Conservation (phyloP, 495 filamentous ascomycete genomes). For the Chaetomium tenue region DNA sequence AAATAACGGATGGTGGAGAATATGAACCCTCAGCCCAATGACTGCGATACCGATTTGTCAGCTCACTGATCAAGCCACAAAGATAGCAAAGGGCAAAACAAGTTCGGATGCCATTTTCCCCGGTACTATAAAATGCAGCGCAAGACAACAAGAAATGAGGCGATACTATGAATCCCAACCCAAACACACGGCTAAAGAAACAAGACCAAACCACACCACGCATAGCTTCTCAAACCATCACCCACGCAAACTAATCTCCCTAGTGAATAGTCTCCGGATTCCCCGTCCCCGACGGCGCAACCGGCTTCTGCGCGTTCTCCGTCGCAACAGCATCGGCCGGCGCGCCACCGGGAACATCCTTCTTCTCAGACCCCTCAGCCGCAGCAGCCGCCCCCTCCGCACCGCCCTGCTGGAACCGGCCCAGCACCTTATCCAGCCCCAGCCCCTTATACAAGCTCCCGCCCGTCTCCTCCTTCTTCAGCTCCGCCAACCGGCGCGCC, state of each 20-base stretch:
- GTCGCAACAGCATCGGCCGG: conserved; percentile 15
- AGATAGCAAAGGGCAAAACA: too few relatives aligned
- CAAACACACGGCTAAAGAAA: not conserved
- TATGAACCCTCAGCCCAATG: too few relatives aligned
- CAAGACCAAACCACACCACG: not conserved
- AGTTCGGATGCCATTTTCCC: not conserved
- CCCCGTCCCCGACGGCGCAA: conserved; percentile 6
- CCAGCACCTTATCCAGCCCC: conserved; percentile 41
- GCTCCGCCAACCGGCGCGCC: conserved; percentile 77
- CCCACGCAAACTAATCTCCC: not conserved
- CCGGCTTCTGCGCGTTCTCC: conserved; percentile 19
- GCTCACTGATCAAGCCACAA: too few relatives aligned
- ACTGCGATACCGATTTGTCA: too few relatives aligned
- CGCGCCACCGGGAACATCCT: conserved; percentile 22
- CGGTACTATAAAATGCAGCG: not conserved
- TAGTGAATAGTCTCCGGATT: conserved; percentile 20
- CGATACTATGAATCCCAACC: not conserved
- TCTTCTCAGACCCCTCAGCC: conserved; percentile 10
- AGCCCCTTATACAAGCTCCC: conserved; percentile 47
- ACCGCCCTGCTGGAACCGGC: not conserved
- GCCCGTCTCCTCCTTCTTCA: conserved; percentile 70
- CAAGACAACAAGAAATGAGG: not conserved
- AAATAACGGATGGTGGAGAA: too few relatives aligned
- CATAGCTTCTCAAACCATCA: not conserved
- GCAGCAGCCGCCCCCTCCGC: not conserved